These are phyloP conservation scores for Talaromyces wortmannii DNA, from an alignment of 495 filamentous ascomycete species.

Conservation along the genomic window DNA sequence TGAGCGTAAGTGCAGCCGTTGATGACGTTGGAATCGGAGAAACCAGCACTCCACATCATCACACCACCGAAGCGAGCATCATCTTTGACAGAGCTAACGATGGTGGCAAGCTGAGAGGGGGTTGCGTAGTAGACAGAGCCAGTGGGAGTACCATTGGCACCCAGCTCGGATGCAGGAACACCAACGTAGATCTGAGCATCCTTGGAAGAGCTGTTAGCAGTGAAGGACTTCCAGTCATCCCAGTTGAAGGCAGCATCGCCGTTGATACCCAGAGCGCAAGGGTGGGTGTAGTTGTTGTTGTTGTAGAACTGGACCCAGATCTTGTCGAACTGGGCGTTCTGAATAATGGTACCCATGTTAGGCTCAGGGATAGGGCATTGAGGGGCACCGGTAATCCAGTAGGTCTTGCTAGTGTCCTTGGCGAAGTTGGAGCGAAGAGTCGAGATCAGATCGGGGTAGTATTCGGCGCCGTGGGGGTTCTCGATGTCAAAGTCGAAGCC, in stretches of 20 bases:
- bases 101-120: conserved; percentile 23
- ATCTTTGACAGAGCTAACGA: conserved; percentile 21
- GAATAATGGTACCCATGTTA: conserved; percentile 38
- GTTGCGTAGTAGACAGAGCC: conserved; percentile 34
- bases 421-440: conserved; percentile 39
- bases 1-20: conserved; percentile 37
- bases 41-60: conserved; percentile 48
- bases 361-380: conserved; percentile 50
- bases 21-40: conserved; percentile 33
- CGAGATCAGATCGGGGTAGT: conserved; percentile 36
- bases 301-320: conserved; percentile 42
- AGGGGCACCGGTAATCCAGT: conserved; percentile 52
- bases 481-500: conserved; percentile 54
- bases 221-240: conserved; percentile 35
- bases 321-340: conserved; percentile 24
- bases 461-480: conserved; percentile 14
- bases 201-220: conserved; percentile 25
- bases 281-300: conserved; percentile 17
- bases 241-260: conserved; percentile 21
- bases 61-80: conserved; percentile 41
- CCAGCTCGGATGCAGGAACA: conserved; percentile 25
- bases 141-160: conserved; percentile 19
- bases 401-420: conserved; percentile 33
- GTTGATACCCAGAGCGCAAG: conserved; percentile 6
- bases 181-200: conserved; percentile 45